phyloP scores from a whole-genome alignment of 257 asterid genomes.

The Perilla frutescens region DNA sequence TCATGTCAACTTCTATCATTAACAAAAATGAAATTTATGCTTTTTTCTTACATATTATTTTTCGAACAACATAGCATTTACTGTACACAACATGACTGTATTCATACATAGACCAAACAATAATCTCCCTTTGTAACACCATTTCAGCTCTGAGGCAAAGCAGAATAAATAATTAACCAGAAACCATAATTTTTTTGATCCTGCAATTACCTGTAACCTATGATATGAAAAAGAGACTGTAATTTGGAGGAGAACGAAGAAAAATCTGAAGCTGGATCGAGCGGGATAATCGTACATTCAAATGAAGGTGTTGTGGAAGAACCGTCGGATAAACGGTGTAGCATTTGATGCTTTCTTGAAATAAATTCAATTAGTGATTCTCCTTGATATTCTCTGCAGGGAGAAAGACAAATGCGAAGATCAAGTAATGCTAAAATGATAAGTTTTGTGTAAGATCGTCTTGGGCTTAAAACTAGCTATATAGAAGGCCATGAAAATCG shows the following conservation, averaged over 20 bases:
- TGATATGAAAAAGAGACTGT: neutral
- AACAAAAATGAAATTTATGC: too few species aligned
- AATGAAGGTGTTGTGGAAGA: neutral
- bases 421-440: neutral
- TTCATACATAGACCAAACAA: too few species aligned
- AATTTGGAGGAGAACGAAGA: neutral
- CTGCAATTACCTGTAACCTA: neutral
- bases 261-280: neutral
- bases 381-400: constrained; percentile 51
- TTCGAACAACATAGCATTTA: too few species aligned
- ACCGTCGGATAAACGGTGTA: neutral
- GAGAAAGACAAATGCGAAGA: constrained; percentile 32
- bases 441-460: neutral
- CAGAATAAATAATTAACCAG: too few species aligned
- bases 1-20: too few species aligned
- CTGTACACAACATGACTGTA: too few species aligned
- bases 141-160: too few species aligned
- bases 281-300: neutral
- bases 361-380: constrained; percentile 36
- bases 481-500: neutral
- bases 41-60: too few species aligned
- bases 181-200: neutral
- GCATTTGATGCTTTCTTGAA: constrained; percentile 24
- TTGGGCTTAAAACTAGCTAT: neutral
- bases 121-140: too few species aligned